Conservation (phyloP, 441 rosid species). For the Metrosideros polymorpha region DNA sequence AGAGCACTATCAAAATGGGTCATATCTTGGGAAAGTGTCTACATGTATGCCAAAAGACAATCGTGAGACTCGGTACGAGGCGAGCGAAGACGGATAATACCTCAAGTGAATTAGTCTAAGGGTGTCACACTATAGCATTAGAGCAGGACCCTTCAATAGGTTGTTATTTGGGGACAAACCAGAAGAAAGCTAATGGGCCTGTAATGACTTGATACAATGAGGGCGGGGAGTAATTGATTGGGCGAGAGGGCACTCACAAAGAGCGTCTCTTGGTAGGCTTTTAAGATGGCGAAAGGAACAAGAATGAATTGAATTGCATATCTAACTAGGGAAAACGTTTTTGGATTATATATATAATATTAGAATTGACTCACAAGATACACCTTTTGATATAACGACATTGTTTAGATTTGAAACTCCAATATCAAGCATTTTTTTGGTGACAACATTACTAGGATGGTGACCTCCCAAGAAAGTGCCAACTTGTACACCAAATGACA, state of each 20-base stretch:
- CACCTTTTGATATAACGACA: background rate
- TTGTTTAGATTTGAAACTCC: background rate
- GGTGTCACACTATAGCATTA: background rate
- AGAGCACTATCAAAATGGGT: too few relatives aligned
- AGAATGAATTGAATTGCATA: background rate
- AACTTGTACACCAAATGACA: background rate
- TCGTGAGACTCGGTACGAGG: background rate
- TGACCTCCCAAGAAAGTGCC: background rate
- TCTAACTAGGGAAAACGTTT: background rate
- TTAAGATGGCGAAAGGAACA: background rate
- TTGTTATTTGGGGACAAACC: background rate
- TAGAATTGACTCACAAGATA: background rate
- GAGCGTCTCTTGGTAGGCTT: background rate
- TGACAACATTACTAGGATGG: background rate
- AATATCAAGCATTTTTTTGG: background rate
- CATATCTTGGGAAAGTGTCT: background rate
- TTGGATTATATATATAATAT: background rate
- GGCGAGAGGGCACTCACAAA: background rate
- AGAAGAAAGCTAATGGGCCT: accelerated
- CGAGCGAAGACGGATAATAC: accelerated
- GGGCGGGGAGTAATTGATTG: accelerated
- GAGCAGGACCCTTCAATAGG: background rate
- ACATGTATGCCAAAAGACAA: background rate
- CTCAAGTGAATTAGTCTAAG: background rate
- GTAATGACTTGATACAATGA: background rate